Conservation (phyloP, 208 protist genomes). For the Leishmania tarentolae region DNA sequence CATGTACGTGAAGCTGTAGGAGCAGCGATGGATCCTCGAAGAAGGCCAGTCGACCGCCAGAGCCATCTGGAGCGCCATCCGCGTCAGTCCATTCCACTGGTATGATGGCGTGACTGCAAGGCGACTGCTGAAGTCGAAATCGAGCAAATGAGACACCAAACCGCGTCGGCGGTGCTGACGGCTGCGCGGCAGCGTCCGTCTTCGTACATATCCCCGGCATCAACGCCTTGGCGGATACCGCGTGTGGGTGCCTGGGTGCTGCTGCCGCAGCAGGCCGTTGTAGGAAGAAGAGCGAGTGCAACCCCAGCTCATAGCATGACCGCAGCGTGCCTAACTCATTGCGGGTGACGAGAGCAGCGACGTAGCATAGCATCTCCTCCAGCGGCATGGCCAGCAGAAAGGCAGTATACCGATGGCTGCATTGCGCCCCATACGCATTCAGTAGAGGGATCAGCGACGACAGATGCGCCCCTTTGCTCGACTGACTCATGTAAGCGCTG, state of each 20-base stretch:
- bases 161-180: neutral
- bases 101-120: constrained; percentile 11
- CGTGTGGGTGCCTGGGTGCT: neutral
- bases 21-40: constrained; percentile 32
- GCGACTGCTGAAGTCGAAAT: constrained; percentile 26
- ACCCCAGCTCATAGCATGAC: constrained; percentile 11
- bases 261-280: constrained; percentile 3
- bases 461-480: neutral
- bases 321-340: constrained; percentile 32
- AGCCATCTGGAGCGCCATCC: constrained; percentile 12
- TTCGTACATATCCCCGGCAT: neutral
- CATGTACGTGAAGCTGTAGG: constrained; percentile 2
- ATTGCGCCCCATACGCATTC: neutral
- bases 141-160: constrained; percentile 27
- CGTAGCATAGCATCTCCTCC: constrained; percentile 28
- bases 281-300: constrained; percentile 40
- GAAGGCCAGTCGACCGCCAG: constrained; percentile 11
- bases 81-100: constrained; percentile 23
- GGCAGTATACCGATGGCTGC: neutral
- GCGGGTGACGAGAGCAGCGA: constrained; percentile 26
- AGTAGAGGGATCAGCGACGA: neutral
- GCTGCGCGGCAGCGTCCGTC: neutral
- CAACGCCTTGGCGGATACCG: neutral
- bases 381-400: constrained; percentile 22
- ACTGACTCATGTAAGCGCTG: constrained; percentile 3